phyloP scores from a whole-genome alignment of 306 rosid genomes.

The Citrullus amarus region DNA sequence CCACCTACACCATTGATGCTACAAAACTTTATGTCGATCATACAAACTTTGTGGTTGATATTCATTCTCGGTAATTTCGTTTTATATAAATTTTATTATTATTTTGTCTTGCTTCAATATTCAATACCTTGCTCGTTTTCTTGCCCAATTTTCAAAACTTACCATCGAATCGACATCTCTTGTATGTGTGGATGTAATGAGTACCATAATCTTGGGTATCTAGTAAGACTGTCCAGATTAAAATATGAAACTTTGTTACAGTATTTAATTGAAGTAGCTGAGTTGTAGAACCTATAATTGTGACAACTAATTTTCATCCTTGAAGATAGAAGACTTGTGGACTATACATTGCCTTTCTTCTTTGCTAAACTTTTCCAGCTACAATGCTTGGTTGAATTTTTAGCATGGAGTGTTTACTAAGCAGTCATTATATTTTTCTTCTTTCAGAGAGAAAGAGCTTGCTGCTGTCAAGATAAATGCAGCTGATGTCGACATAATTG shows the following conservation, averaged over 20 bases:
- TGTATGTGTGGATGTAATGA: not conserved
- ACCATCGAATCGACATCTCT: not conserved
- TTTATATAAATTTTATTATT: too few relatives aligned
- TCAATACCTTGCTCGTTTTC: not conserved
- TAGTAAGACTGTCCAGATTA: not conserved
- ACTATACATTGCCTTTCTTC: not conserved
- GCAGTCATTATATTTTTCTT: not conserved
- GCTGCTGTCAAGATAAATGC: constrained; percentile 86
- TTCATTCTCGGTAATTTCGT: not conserved
- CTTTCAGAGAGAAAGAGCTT: constrained; percentile 72
- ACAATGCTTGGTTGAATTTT: not conserved
- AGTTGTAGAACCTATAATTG: not conserved
- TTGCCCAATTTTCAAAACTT: not conserved
- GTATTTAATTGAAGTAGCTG: not conserved
- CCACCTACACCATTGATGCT: not conserved
- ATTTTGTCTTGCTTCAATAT: not conserved
- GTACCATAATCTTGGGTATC: not conserved
- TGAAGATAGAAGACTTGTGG: not conserved
- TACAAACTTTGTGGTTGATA: not conserved
- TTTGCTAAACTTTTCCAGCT: not conserved
- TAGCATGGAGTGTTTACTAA: not conserved
- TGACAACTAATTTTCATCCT: not conserved
- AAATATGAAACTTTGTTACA: not conserved
- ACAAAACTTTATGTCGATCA: not conserved
- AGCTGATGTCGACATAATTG: constrained; percentile 78